Evolutionary conservation across 805 yeast species (phyloP), one percentile per base, ranked within the genome.

Genomic region (Candida gorgasii): DNA sequence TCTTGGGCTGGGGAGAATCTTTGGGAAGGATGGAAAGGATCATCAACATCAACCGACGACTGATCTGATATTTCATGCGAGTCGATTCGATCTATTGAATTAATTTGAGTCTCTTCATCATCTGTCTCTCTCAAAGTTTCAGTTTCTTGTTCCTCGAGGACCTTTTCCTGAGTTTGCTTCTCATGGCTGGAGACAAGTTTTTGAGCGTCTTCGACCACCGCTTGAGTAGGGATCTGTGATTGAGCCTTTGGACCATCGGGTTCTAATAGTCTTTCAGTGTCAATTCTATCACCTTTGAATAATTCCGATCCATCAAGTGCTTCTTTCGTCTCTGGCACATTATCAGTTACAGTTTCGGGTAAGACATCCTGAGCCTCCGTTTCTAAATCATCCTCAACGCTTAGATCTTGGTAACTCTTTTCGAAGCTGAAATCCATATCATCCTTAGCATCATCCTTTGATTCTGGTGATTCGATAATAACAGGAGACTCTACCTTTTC

Each of bases 371-470:
- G 28, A 24, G 12, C 28, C n/a, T n/a, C 32, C 56, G 55, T 12
- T 55, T 72, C 72, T 23, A 67, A 49, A 3, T 66, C 47, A 41
- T 68, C 74, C 34, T 67, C 73, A 44, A 59, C 64, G 40, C 68
- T 62, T 31, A 70, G 53, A 39, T 70, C 73, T 42, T 67, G 72
- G 31, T 60, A 58, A 22, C 68, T 59, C 29, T 60, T 51, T 23
- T 70, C 75, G 43, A 70, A 70, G 37, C 73, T 67, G 44, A 67
- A 57, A 42, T 69, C 73, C 0, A 42, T 43, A 56, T 44, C 22
- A 14, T 34, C 18, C 15, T 34, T 22, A 4, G 40, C 30, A 14
- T 38, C 31, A 11, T 36, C 42, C 35, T 41, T 20, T 4, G 32
- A 27, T 13, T 46, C 53, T 3, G 46, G 44, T 11, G 45, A 32